These are phyloP conservation scores for Aspergillus mulundensis DNA, from an alignment of 495 filamentous ascomycete genomes.

Conservation along the genomic window DNA sequence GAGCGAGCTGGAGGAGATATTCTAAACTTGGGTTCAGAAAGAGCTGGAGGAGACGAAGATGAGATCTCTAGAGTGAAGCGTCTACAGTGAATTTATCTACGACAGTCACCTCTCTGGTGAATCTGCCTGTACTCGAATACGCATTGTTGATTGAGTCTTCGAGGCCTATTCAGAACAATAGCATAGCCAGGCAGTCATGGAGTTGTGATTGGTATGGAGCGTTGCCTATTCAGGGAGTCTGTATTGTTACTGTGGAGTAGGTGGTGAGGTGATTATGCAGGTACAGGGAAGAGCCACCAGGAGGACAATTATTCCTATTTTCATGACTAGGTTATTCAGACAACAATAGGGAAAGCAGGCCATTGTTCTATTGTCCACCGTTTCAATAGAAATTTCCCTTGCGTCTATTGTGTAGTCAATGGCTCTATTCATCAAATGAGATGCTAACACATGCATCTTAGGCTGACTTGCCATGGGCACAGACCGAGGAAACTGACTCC, in stretches of 20 bases:
- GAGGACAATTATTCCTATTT: background rate
- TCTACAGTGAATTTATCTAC: background rate
- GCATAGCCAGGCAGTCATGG: background rate
- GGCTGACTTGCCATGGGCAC: background rate
- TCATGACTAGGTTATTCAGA: background rate
- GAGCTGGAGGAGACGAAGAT: background rate
- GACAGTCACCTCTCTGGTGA: background rate
- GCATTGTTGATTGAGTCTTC: conserved; percentile 1
- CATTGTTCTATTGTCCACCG: background rate
- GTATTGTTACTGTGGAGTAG: background rate
- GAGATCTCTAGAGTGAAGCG: background rate
- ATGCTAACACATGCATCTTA: background rate
- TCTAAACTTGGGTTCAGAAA: no score
- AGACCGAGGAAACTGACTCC: background rate
- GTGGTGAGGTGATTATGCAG: background rate
- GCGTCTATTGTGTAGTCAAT: background rate
- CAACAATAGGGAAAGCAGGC: background rate
- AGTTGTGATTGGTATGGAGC: background rate
- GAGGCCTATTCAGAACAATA: conserved; percentile 5
- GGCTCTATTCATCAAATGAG: background rate
- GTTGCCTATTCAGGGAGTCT: background rate
- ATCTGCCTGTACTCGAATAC: background rate
- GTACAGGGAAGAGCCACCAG: background rate
- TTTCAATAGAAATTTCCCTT: background rate
- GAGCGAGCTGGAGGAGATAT: no score